Conservation (phyloP, 2,329 filamentous ascomycete species). For the Fusarium circinatum region DNA sequence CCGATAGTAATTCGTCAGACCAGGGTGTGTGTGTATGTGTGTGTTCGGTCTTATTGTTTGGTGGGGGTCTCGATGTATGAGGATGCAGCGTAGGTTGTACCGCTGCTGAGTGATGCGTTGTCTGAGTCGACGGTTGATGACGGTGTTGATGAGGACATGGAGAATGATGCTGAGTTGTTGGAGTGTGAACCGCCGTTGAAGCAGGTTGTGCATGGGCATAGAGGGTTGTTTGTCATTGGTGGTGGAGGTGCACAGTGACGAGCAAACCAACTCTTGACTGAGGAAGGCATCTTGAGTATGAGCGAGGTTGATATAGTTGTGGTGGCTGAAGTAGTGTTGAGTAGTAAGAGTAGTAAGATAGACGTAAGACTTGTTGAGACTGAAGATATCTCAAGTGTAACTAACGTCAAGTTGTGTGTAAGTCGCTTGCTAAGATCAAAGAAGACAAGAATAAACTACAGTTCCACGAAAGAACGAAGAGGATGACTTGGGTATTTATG, state of each 20-base stretch:
- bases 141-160: constrained; percentile 11
- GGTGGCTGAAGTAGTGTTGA: neutral
- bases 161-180: constrained; percentile 30
- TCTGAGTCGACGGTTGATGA: constrained; percentile 32
- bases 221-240: constrained; percentile 47
- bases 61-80: constrained; percentile 35
- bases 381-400: neutral
- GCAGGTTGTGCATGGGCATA: constrained; percentile 52
- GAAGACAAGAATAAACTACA: neutral
- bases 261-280: constrained; percentile 51
- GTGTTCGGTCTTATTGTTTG: constrained; percentile 32
- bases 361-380: neutral
- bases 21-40: neutral
- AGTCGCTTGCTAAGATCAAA: constrained; percentile 8
- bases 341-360: neutral
- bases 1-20: constrained; percentile 17
- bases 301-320: neutral
- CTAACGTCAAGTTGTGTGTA: neutral
- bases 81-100: constrained; percentile 31
- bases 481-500: constrained; percentile 41
- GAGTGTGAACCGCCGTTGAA: constrained; percentile 43
- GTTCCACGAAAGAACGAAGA: neutral
- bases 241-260: constrained; percentile 54
- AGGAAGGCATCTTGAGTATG: constrained; percentile 46
- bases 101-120: constrained; percentile 39